Conservation (phyloP, 805 yeast genomes). For the Pichia pseudocactophila region DNA sequence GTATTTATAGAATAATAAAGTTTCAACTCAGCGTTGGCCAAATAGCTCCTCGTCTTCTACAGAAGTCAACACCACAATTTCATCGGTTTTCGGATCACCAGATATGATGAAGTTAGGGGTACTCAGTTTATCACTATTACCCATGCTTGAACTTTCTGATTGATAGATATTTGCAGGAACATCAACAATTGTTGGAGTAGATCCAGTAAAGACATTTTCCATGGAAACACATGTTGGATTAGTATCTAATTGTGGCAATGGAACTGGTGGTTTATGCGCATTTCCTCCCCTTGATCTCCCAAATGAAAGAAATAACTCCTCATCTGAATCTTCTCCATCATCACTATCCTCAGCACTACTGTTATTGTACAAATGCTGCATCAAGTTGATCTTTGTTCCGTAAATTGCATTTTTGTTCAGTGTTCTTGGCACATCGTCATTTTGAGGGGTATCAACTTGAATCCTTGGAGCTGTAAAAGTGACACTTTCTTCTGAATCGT, state of each 20-base stretch:
- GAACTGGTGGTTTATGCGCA: no score
- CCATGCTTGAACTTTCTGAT: not conserved
- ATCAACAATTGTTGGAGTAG: constrained; percentile 10
- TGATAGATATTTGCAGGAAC: constrained; percentile 11
- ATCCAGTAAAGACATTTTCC: not conserved
- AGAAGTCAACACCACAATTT: constrained; percentile 7
- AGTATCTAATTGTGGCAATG: not conserved
- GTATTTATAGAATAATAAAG: no score
- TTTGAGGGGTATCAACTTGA: not conserved
- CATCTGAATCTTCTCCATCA: constrained; percentile 4
- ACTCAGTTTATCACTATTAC: no score
- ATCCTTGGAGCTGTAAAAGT: not conserved
- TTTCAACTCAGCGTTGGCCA: no score
- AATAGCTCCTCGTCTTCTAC: no score
- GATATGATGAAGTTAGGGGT: not conserved
- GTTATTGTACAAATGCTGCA: not conserved
- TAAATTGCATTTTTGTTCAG: constrained; percentile 9
- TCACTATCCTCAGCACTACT: constrained; percentile 1
- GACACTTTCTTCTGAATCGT: not conserved
- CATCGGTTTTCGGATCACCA: not conserved
- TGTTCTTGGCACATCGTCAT: not conserved
- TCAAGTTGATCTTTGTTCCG: constrained; percentile 11
- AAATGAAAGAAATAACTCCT: constrained; percentile 11
- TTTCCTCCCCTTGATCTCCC: constrained; percentile 1
- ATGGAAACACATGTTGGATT: constrained; percentile 1